Percentiles rank a stretch among this genome's conserved stretches.
phyloP scores from a whole-genome alignment of 2,329 filamentous ascomycete species.

The Colletotrichum limetticola region DNA sequence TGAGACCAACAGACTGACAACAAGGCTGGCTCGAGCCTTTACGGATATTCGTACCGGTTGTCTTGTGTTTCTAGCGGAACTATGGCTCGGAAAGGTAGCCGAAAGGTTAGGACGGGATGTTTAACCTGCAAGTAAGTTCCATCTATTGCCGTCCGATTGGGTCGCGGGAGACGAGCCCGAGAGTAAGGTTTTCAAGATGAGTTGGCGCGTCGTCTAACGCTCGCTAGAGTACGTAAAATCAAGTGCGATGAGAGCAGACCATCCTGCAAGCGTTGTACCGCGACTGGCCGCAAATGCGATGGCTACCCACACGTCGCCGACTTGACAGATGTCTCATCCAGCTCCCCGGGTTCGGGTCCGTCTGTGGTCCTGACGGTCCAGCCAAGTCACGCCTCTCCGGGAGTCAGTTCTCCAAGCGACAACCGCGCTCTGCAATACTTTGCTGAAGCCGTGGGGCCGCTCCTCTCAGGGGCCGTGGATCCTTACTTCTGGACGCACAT shows the following conservation, averaged over 20 bases:
- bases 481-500: constrained; percentile 56
- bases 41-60: background rate
- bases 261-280: constrained; percentile 62
- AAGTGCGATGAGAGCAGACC: constrained; percentile 69
- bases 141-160: background rate
- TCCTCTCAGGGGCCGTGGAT: constrained; percentile 52
- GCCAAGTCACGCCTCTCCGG: constrained; percentile 24
- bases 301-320: constrained; percentile 53
- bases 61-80: background rate
- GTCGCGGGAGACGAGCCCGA: background rate
- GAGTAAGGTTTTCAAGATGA: background rate
- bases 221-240: constrained; percentile 60
- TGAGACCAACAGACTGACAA: background rate
- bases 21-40: constrained; percentile 10
- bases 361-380: constrained; percentile 26
- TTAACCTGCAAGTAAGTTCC: constrained; percentile 63
- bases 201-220: background rate
- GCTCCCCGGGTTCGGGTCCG: constrained; percentile 28
- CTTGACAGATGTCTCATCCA: constrained; percentile 29
- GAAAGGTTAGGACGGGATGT: constrained; percentile 61
- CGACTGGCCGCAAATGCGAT: constrained; percentile 67
- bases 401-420: constrained; percentile 17
- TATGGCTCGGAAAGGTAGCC: constrained; percentile 52
- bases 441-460: constrained; percentile 47
- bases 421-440: constrained; percentile 47